These are phyloP conservation scores for Kalanchoe fedtschenkoi DNA, from an alignment of 164 flowering plant genomes.

Conservation along the genomic window DNA sequence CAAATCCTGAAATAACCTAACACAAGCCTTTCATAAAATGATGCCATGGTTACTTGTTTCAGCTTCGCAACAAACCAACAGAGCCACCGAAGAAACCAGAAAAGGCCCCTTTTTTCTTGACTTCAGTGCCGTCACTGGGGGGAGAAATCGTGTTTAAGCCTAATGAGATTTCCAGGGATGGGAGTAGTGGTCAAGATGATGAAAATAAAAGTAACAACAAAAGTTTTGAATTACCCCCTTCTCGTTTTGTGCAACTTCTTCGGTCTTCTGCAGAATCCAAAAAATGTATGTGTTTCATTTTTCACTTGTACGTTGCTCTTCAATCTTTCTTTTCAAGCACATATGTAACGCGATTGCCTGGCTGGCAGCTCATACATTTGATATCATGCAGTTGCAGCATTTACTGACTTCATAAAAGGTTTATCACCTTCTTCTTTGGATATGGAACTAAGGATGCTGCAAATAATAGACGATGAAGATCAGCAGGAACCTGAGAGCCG, in stretches of 20 bases:
- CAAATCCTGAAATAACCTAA: no score
- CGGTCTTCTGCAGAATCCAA: conserved; percentile 41
- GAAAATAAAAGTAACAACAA: conserved; percentile 13
- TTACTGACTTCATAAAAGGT: conserved; percentile 74
- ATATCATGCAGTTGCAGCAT: conserved; percentile 50
- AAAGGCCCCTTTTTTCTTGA: conserved; percentile 87
- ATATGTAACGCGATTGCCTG: neutral
- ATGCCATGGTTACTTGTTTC: conserved; percentile 12
- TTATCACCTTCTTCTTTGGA: conserved; percentile 82
- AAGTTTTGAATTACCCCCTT: conserved; percentile 25
- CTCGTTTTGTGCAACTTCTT: conserved; percentile 58
- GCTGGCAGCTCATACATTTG: conserved; percentile 4
- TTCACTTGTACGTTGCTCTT: neutral
- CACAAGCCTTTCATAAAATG: no score
- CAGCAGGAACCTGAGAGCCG: conserved; percentile 42
- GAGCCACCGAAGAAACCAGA: conserved; percentile 98
- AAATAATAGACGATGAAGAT: conserved; percentile 69
- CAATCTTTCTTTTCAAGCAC: neutral
- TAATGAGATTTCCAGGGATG: conserved; percentile 24
- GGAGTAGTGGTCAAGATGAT: conserved; percentile 16
- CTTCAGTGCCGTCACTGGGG: conserved; percentile 76
- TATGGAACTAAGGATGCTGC: conserved; percentile 91
- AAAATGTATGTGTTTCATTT: conserved; percentile 43
- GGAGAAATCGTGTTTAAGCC: conserved; percentile 74
- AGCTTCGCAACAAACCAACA: conserved; percentile 85